Evolutionary conservation across 768 basidiomycete species (phyloP).

Genomic region (Tulasnella calospora): DNA sequence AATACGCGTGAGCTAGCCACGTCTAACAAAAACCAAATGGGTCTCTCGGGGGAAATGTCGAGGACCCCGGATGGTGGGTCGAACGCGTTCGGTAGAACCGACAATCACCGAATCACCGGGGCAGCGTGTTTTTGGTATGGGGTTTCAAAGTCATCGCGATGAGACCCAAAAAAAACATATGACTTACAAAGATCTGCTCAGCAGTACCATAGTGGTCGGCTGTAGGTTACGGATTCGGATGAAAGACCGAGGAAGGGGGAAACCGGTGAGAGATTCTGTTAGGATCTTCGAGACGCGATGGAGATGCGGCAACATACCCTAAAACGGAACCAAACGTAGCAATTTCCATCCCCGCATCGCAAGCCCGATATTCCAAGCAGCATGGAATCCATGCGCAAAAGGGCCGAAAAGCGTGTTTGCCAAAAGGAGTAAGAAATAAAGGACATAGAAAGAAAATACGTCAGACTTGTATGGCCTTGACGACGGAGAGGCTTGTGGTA

Average conservation of each 20-base stretch:
- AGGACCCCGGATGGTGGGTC: not conserved
- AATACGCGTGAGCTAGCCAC: not conserved
- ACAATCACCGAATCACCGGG: constrained; percentile 1
- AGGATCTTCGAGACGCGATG: not conserved
- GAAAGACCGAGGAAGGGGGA: not conserved
- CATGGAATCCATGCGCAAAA: not conserved
- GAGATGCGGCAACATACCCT: not conserved
- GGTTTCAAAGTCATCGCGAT: not conserved
- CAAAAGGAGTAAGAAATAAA: constrained; percentile 12
- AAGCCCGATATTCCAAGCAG: not conserved
- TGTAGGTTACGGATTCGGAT: constrained; percentile 33
- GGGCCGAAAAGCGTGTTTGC: not conserved
- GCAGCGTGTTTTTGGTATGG: not conserved
- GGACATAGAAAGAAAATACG: constrained; percentile 1
- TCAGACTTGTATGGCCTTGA: constrained; percentile 1
- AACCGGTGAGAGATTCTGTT: not conserved
- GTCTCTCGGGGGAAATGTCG: not conserved
- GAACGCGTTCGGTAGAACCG: constrained; percentile 9
- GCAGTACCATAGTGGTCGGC: constrained; percentile 86
- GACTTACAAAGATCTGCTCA: constrained; percentile 70
- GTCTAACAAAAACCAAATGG: not conserved
- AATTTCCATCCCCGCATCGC: not conserved
- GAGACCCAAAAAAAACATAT: not conserved
- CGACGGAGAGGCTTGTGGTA: not conserved
- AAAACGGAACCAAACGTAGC: not conserved